Evolutionary conservation across 352 stramenopile genomes (phyloP), one percentile per base, ranked within the genome.

Genomic region (Globisporangium iwayamae): DNA sequence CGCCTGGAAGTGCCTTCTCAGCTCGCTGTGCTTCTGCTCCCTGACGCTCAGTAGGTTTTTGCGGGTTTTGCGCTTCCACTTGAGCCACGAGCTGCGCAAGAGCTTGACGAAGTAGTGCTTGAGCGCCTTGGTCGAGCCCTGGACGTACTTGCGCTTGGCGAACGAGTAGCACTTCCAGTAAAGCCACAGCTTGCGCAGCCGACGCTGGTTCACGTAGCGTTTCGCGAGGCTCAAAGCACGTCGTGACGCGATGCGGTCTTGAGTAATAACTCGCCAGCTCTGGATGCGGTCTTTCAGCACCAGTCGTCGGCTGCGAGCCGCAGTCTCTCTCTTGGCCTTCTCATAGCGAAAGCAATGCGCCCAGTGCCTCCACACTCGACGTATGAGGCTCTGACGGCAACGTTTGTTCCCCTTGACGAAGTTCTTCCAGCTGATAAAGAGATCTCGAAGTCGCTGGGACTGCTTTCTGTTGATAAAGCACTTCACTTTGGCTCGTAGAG

Each of bases 81-180:
- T 11, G 30, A 43, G 41, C 86, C 86, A 95, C 1, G 74, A 77
- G 30, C 47, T 53, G 0, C 83, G 81, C 30, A 92, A 45, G 13
- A 94, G 63, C 56, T 88, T 89, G 13, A 82, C 72, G 47, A 89
- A 89, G 43, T 87, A 91, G 65, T 95, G 85, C 43, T 91, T 93
- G 14, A 87, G 60, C 9, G 83, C 80, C 62, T 95, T 95, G 1
- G 77, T 82, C 0, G 73, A 88, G 4, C 81, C 74, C 58, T 91
- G 87, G 4, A 78, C 69, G 65, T 93, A 87, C 34, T 90, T 89
- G 30, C 75, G 70, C 46, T 74, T 84, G 13, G 70, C 69, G 32
- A 81, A 85, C 3, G 83, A 86, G 57, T 91, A 95, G 20, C 82
- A 83, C 48, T 90, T 92, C 87, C 87, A 95, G 48, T 90, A 69